Evolutionary conservation across 1,139 yeast species (phyloP).

Genomic region (Blastobotrys aristatus): DNA sequence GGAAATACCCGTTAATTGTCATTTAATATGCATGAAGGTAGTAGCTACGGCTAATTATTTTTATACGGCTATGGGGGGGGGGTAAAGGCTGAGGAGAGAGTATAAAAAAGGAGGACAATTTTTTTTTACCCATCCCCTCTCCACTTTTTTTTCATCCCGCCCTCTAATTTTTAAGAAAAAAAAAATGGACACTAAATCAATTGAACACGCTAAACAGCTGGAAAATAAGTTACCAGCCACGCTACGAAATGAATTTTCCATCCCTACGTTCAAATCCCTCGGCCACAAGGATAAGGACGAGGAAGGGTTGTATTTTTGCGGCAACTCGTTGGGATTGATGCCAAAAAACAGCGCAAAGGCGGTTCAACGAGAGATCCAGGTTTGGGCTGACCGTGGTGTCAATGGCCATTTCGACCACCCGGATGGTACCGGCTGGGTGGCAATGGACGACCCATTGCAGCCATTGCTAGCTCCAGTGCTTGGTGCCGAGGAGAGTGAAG

Average conservation of each 20-base stretch:
- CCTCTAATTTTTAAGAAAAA: neutral
- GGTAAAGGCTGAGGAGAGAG: too few relatives aligned
- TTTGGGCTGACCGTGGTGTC: conserved; percentile 79
- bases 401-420: conserved; percentile 70
- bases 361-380: conserved; percentile 61
- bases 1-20: too few relatives aligned
- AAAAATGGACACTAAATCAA: conserved; percentile 1
- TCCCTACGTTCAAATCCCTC: conserved; percentile 57
- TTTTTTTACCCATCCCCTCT: neutral
- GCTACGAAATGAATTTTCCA: conserved; percentile 15
- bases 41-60: too few relatives aligned
- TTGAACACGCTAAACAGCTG: conserved; percentile 7
- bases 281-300: conserved; percentile 35
- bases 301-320: conserved; percentile 63
- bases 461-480: conserved; percentile 67
- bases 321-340: conserved; percentile 89
- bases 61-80: too few relatives aligned
- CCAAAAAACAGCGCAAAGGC: conserved; percentile 59
- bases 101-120: neutral
- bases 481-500: conserved; percentile 67
- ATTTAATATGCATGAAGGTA: too few relatives aligned
- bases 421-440: conserved; percentile 64
- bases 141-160: neutral
- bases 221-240: conserved; percentile 10
- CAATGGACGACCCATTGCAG: conserved; percentile 70